Evolutionary conservation across 2,329 filamentous ascomycete species (phyloP).

Genomic region (Macrophomina phaseolina): DNA sequence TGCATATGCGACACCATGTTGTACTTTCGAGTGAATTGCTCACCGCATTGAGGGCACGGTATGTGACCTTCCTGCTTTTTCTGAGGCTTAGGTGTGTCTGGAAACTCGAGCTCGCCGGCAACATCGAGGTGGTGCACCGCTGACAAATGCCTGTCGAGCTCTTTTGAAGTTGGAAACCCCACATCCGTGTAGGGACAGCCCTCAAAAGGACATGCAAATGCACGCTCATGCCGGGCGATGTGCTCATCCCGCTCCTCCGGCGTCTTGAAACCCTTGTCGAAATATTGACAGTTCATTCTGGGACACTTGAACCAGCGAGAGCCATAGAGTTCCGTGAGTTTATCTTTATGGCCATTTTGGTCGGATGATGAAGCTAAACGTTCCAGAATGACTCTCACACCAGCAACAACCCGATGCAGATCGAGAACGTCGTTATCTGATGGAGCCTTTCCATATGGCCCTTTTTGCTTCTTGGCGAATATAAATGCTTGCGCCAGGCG

Average conservation of each 20-base stretch:
- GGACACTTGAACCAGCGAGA: background rate
- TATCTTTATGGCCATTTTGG: background rate
- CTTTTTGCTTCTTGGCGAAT: background rate
- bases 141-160: background rate
- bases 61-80: background rate
- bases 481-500: background rate
- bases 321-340: background rate
- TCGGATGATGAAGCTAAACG: background rate
- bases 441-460: background rate
- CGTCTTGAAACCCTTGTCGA: background rate
- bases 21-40: background rate
- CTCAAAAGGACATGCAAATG: background rate
- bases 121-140: background rate
- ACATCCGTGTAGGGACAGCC: background rate
- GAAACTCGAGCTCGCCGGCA: background rate
- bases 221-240: background rate
- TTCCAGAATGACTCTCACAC: background rate
- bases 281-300: background rate
- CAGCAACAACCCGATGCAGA: background rate
- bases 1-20: background rate
- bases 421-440: background rate
- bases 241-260: background rate
- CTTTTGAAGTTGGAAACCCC: background rate
- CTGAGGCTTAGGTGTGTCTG: background rate
- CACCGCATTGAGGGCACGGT: background rate